Evolutionary conservation across 768 basidiomycete species (phyloP), one percentile per base, ranked within the genome.

Genomic region (Trametes cingulata): DNA sequence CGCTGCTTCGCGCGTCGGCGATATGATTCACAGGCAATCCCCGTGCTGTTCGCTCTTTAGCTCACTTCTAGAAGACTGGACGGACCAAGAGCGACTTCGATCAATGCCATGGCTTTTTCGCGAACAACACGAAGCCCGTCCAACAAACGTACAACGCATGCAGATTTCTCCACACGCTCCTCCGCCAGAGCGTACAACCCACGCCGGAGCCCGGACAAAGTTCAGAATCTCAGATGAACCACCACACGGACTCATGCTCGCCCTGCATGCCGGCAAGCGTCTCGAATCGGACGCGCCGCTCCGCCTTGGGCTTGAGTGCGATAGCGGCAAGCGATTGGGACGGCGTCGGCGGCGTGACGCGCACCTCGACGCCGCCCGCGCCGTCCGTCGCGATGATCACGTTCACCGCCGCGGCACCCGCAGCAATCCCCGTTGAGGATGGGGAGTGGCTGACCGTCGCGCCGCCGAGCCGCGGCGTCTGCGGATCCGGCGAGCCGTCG

Each of bases 321-420:
- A 54, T 42, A n/a, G 53, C 52, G 20, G 46, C 52, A 19, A 54
- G 25, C 7, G 56, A 57, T 8, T 57, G 56, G 2, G 56, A 57
- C 5, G 65, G 65, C 37, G 65, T 63, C 35, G 65, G 65, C 9
- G 65, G 65, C 22, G 65, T 66, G 9, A 66, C 61, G 56, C 65
- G 65, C 17, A 66, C 61, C 15, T 59, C 65, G 41, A 59, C 42
- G 20, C 29, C 53, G 13, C 42, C 45, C 12, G 56, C 49, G 48
- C 57, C 58, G 37, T 57, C 56, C 29, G 55, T 40, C 35, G 58
- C 60, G 40, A 65, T 53, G 51, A 58, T 52, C 20, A 60, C 58
- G 51, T 57, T 60, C 29, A 65, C 53, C 33, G 56, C 29, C 4
- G 6, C 29, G 29, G 29, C 29, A 33, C 29, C 29, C 6, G 29